These are phyloP conservation scores for Nakazawaea ernobii DNA, from an alignment of 805 yeast genomes.

Conservation along the genomic window DNA sequence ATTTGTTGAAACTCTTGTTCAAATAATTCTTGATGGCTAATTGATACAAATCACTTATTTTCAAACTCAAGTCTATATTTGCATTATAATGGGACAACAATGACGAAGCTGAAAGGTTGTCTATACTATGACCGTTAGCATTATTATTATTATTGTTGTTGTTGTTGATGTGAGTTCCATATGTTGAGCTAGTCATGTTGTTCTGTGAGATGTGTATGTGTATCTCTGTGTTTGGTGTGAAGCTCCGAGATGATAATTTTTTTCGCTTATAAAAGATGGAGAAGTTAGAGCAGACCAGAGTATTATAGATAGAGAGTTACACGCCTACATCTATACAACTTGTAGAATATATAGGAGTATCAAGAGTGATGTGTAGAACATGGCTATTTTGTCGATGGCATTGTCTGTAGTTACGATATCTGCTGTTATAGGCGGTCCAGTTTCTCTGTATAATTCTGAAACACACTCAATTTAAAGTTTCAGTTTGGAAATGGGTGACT, in stretches of 20 bases:
- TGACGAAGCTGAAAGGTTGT: background rate
- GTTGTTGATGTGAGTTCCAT: background rate
- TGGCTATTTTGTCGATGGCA: too few species aligned
- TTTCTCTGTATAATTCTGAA: too few species aligned
- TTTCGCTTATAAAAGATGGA: too few species aligned
- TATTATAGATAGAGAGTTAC: too few species aligned
- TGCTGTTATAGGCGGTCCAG: too few species aligned
- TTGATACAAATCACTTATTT: conserved; percentile 20
- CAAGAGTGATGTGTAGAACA: background rate
- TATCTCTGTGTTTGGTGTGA: too few species aligned
- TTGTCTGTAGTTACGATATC: too few species aligned
- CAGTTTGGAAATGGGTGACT: too few species aligned
- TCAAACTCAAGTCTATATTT: conserved; percentile 2
- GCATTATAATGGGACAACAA: background rate
- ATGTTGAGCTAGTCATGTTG: too few species aligned
- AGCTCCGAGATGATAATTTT: too few species aligned
- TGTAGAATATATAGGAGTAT: background rate
- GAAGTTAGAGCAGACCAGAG: background rate
- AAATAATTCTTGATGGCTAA: conserved; percentile 36
- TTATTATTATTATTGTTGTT: background rate
- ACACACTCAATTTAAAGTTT: too few species aligned
- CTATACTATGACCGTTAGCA: background rate
- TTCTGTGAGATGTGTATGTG: too few species aligned
- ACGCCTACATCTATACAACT: background rate
- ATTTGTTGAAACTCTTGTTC: conserved; percentile 24